Conservation (phyloP, 2,329 filamentous ascomycete species). For the Domatiomyces globalis region DNA sequence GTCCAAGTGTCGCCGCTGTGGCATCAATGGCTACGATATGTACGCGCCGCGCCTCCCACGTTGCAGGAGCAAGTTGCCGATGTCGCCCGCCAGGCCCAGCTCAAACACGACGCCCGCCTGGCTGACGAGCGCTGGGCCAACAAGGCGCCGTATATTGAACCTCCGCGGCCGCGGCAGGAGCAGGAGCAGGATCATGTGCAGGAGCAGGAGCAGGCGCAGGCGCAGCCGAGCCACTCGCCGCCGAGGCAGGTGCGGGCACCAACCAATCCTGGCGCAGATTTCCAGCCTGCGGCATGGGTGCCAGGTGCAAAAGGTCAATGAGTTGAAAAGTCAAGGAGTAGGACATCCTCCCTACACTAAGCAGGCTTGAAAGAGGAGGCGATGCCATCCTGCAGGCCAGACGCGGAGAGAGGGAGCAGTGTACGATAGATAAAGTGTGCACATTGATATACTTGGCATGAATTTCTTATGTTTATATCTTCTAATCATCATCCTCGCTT, state of each 20-base stretch:
- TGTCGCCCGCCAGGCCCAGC: conserved; percentile 39
- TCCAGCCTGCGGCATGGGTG: background rate
- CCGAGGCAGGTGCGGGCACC: background rate
- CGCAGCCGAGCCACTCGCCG: background rate
- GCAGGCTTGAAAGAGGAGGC: background rate
- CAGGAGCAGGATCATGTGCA: background rate
- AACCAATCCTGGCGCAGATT: background rate
- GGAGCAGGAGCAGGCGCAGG: background rate
- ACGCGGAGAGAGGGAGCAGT: background rate
- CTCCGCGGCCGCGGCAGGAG: conserved; percentile 33
- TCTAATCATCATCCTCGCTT: background rate
- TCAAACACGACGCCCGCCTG: conserved; percentile 44
- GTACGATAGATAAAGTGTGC: background rate
- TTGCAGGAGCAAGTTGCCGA: conserved; percentile 47
- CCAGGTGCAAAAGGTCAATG: background rate
- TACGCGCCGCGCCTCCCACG: conserved; percentile 41
- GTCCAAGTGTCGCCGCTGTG: conserved; percentile 50
- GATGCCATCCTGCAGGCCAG: background rate
- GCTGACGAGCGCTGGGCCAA: conserved; percentile 50
- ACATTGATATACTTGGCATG: background rate
- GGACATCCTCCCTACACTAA: background rate
- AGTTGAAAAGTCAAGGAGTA: background rate
- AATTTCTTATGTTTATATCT: background rate
- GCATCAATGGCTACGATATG: conserved; percentile 55
- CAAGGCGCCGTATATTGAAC: conserved; percentile 45